A percentile compares a stretch with the other conserved stretches of the same genome.
Evolutionary conservation across 768 basidiomycete genomes (phyloP).

Genomic region (Dentipellis sp.): DNA sequence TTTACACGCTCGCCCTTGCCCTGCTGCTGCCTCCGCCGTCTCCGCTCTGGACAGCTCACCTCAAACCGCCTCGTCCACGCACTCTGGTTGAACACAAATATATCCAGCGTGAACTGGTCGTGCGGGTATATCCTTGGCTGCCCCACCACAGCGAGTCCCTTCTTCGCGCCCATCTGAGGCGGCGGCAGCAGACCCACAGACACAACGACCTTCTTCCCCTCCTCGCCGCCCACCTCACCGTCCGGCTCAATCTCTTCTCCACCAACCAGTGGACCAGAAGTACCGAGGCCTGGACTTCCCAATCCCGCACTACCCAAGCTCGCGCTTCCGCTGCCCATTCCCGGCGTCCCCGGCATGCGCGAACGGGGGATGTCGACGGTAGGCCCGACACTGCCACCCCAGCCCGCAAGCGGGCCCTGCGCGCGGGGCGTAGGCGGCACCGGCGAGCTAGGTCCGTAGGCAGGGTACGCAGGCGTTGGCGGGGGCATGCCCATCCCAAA

Average conservation of each 20-base stretch:
- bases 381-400: slow-evolving; percentile 38
- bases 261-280: slow-evolving; percentile 46
- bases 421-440: slow-evolving; percentile 43
- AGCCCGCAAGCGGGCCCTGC: slow-evolving; percentile 45
- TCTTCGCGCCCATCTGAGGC: slow-evolving; percentile 5
- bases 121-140: slow-evolving; percentile 55
- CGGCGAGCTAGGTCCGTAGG: slow-evolving; percentile 43
- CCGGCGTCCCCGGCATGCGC: slow-evolving; percentile 29
- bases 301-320: slow-evolving; percentile 26
- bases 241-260: slow-evolving; percentile 30
- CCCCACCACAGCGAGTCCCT: slow-evolving; percentile 14
- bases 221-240: slow-evolving; percentile 22
- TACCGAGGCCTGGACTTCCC: slow-evolving; percentile 19
- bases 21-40: slow-evolving; percentile 30
- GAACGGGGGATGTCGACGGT: slow-evolving; percentile 65
- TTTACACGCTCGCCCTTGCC: slow-evolving; percentile 20
- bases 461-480: slow-evolving; percentile 65
- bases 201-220: slow-evolving; percentile 56
- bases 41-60: slow-evolving; percentile 54
- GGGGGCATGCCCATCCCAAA: slow-evolving; percentile 20
- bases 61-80: slow-evolving; percentile 71
- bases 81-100: slow-evolving; percentile 82
- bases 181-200: slow-evolving; percentile 43
- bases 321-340: background rate
- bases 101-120: slow-evolving; percentile 71